Percentiles rank a stretch among this genome's conserved stretches.
Conservation (phyloP, 2,329 filamentous ascomycete species). For the Byssoonygena ceratinophila region DNA sequence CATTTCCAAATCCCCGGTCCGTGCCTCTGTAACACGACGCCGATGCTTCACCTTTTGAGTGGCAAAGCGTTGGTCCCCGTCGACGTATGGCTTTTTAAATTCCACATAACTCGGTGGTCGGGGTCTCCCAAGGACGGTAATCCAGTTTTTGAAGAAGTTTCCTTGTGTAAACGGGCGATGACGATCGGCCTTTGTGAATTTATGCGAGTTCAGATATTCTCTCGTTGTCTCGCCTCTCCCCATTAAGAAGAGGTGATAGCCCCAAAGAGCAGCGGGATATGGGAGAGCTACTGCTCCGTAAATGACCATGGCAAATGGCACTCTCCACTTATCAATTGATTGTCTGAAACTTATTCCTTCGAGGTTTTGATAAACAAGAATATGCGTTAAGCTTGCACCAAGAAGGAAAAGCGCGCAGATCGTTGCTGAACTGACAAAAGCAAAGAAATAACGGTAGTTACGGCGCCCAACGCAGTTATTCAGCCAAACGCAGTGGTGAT, state of each 20-base stretch:
- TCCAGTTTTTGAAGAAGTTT: conserved; percentile 64
- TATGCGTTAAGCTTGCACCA: conserved; percentile 66
- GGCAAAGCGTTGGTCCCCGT: conserved; percentile 78
- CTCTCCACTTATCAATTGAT: conserved; percentile 60
- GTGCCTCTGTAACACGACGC: conserved; percentile 41
- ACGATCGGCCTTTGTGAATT: conserved; percentile 83
- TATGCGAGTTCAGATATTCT: conserved; percentile 92
- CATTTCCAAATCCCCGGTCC: conserved; percentile 59
- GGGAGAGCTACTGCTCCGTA: conserved; percentile 63
- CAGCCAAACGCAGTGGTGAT: conserved; percentile 97
- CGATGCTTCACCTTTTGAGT: conserved; percentile 44
- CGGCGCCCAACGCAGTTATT: conserved; percentile 96
- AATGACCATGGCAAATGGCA: conserved; percentile 80
- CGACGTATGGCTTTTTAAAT: conserved; percentile 66
- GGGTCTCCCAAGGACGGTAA: conserved; percentile 69
- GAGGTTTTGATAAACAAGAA: conserved; percentile 58
- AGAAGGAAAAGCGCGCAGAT: conserved; percentile 66
- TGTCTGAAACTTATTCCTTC: conserved; percentile 56
- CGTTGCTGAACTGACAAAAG: conserved; percentile 72
- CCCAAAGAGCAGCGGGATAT: conserved; percentile 74
- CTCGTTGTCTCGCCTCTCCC: conserved; percentile 86
- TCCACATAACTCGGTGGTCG: conserved; percentile 77
- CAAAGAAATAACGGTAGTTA: conserved; percentile 97
- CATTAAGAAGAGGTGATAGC: conserved; percentile 87
- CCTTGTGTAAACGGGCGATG: conserved; percentile 83